These are phyloP conservation scores for Penicillium nucicola DNA, from an alignment of 495 filamentous ascomycete genomes.

Conservation along the genomic window DNA sequence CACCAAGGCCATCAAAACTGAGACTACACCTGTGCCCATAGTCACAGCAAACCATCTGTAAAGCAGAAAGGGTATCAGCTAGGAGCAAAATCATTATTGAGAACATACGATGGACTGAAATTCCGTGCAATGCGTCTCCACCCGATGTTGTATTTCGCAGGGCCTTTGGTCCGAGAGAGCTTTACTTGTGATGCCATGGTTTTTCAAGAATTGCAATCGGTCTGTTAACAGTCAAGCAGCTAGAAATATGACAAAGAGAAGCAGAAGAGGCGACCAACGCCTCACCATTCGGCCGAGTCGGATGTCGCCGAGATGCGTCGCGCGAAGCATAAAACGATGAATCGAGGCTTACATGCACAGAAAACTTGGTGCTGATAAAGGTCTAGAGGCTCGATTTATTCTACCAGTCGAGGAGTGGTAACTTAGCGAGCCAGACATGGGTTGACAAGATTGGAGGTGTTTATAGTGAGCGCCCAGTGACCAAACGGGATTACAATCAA, in stretches of 20 bases:
- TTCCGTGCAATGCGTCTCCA: slow-evolving; percentile 45
- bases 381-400: too few relatives aligned
- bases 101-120: slow-evolving; percentile 45
- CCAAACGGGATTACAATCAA: too few relatives aligned
- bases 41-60: slow-evolving; percentile 44
- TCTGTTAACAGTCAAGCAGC: background rate
- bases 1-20: slow-evolving; percentile 40
- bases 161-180: background rate
- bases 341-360: too few relatives aligned
- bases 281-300: background rate
- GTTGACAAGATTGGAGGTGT: too few relatives aligned
- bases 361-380: too few relatives aligned
- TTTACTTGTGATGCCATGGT: background rate
- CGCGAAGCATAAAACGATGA: too few relatives aligned
- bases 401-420: too few relatives aligned
- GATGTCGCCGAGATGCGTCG: background rate
- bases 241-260: background rate
- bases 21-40: slow-evolving; percentile 51
- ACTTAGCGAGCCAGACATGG: too few relatives aligned
- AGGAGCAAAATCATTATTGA: background rate
- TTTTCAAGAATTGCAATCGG: too few relatives aligned
- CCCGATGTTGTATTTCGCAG: slow-evolving; percentile 27
- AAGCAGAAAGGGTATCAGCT: background rate
- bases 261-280: background rate
- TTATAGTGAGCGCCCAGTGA: too few relatives aligned